These are phyloP conservation scores for Phytophthora pini DNA, from an alignment of 352 stramenopile genomes.

Conservation along the genomic window DNA sequence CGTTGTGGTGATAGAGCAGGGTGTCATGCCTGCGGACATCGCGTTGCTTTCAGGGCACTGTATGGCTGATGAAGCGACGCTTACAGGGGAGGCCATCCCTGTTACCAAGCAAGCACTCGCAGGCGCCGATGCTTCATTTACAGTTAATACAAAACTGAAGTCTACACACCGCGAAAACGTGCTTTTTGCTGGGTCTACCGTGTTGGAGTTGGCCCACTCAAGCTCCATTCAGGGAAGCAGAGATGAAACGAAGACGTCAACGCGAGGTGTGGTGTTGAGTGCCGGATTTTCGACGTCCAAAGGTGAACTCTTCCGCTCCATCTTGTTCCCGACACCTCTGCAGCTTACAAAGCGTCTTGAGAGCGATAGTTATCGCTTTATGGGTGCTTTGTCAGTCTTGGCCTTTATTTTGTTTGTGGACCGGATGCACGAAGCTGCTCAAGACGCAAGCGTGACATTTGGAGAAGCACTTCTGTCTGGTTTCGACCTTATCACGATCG, in stretches of 20 bases:
- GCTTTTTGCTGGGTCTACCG: slow-evolving; percentile 66
- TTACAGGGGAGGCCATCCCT: slow-evolving; percentile 86
- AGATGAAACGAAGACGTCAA: slow-evolving; percentile 40
- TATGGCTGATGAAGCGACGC: slow-evolving; percentile 73
- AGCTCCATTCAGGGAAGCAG: slow-evolving; percentile 29
- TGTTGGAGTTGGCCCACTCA: slow-evolving; percentile 43
- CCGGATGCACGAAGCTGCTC: slow-evolving; percentile 47
- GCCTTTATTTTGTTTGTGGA: slow-evolving; percentile 65
- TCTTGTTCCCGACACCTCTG: slow-evolving; percentile 66
- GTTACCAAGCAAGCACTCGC: slow-evolving; percentile 64
- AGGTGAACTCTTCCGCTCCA: slow-evolving; percentile 74
- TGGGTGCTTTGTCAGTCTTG: slow-evolving; percentile 57
- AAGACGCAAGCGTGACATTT: slow-evolving; percentile 34
- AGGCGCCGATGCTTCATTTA: slow-evolving; percentile 1
- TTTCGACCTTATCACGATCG: slow-evolving; percentile 72
- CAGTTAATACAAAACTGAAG: slow-evolving; percentile 48
- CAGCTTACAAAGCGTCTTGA: slow-evolving; percentile 65
- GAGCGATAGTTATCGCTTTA: slow-evolving; percentile 78
- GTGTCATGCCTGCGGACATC: slow-evolving; percentile 68
- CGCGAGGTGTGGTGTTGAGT: slow-evolving; percentile 59
- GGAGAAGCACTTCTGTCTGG: slow-evolving; percentile 45
- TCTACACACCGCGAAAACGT: slow-evolving; percentile 56
- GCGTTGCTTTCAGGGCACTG: slow-evolving; percentile 70
- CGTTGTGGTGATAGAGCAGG: slow-evolving; percentile 71
- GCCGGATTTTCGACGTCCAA: slow-evolving; percentile 77